phyloP scores from a whole-genome alignment of 768 basidiomycete genomes.

The Naganishia randhawae region DNA sequence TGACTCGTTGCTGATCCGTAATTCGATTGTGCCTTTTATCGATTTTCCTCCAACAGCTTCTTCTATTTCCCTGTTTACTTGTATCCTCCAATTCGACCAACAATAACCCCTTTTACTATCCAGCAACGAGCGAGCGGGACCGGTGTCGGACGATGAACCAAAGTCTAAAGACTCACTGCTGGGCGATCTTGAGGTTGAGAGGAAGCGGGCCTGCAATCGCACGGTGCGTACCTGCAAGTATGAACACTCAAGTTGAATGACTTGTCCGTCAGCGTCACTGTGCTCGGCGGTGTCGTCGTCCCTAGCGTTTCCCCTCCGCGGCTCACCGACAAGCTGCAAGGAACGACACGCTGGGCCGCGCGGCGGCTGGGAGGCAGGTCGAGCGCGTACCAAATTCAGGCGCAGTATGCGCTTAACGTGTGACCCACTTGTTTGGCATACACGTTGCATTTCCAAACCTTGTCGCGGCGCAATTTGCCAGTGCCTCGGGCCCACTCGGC shows the following conservation, averaged over 20 bases:
- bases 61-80: neutral
- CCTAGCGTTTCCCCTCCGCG: neutral
- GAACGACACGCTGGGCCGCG: neutral
- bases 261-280: neutral
- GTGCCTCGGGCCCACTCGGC: neutral
- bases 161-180: slow-evolving; percentile 28
- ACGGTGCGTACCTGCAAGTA: neutral
- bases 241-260: neutral
- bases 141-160: slow-evolving; percentile 8
- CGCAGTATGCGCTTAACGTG: neutral
- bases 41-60: neutral
- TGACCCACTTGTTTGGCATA: neutral
- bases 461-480: neutral
- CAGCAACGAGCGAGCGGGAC: slow-evolving; percentile 24
- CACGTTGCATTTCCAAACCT: slow-evolving; percentile 1
- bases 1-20: slow-evolving; percentile 15
- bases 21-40: neutral
- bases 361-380: neutral
- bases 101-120: neutral
- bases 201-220: slow-evolving; percentile 22
- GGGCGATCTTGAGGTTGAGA: slow-evolving; percentile 28
- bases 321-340: neutral
- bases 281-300: neutral
- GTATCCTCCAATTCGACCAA: too few relatives aligned
- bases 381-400: neutral